Conservation (phyloP, 163 green algal genomes). For the Prototheca wickerhamii region DNA sequence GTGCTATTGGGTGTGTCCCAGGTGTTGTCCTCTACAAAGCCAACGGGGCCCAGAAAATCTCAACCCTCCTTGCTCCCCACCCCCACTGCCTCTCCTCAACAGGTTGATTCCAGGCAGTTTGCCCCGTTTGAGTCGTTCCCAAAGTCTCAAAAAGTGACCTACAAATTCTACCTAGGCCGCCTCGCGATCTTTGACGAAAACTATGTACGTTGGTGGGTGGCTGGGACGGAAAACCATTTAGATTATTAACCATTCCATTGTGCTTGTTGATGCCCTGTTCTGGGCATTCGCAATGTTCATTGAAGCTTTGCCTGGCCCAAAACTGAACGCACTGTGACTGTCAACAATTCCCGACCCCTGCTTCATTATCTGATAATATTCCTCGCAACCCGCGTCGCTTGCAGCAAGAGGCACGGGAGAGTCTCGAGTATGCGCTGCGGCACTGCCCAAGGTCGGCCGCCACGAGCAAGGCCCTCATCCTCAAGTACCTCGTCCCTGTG, state of each 20-base stretch:
- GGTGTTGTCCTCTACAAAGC: no score
- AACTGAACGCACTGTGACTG: no score
- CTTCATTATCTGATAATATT: no score
- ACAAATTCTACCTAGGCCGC: conserved; percentile 73
- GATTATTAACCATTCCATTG: no score
- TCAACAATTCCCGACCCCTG: no score
- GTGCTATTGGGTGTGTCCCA: background rate
- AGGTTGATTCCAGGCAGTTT: conserved; percentile 46
- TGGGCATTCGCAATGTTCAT: no score
- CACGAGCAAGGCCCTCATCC: conserved; percentile 59
- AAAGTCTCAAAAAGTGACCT: conserved; percentile 53
- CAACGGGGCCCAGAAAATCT: no score
- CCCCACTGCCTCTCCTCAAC: background rate
- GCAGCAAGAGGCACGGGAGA: conserved; percentile 49
- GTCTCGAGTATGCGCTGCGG: conserved; percentile 62
- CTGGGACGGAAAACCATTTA: background rate
- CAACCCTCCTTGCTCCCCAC: background rate
- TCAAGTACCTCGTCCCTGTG: conserved; percentile 84
- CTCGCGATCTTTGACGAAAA: conserved; percentile 81
- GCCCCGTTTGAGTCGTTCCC: conserved; percentile 56
- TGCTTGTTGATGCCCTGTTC: no score
- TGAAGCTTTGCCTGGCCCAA: no score
- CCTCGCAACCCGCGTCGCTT: background rate
- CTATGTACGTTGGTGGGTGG: conserved; percentile 50
- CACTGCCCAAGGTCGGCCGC: conserved; percentile 44